phyloP scores from a whole-genome alignment of 2,329 filamentous ascomycete species.

The Alternaria rosae region DNA sequence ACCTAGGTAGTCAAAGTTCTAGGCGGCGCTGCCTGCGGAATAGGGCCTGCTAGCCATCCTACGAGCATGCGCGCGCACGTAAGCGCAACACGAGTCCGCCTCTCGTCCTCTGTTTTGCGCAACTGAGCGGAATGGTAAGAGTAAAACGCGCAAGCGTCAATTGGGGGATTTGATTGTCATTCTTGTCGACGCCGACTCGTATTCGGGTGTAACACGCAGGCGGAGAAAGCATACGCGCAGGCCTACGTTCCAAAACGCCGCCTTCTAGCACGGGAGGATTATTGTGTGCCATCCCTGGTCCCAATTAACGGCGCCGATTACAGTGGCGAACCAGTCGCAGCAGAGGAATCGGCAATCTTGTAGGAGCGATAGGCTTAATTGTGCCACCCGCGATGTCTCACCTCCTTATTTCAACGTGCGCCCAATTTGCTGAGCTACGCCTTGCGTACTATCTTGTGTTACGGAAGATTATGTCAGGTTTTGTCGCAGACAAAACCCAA shows the following conservation, averaged over 20 bases:
- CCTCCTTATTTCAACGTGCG: background rate
- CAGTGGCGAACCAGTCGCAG: background rate
- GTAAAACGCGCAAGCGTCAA: background rate
- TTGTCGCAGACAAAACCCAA: background rate
- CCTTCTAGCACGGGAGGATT: background rate
- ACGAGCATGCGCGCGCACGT: background rate
- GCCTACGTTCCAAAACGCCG: background rate
- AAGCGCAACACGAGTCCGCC: background rate
- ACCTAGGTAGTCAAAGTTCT: background rate
- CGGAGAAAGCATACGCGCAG: background rate
- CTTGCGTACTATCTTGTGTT: background rate
- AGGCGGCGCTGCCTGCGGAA: background rate
- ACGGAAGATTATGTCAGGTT: background rate
- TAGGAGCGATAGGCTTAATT: background rate
- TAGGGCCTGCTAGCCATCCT: background rate
- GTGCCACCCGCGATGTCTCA: background rate
- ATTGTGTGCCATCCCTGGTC: background rate
- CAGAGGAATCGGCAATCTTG: background rate
- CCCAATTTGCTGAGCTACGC: background rate
- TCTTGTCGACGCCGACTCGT: background rate
- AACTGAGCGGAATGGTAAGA: background rate
- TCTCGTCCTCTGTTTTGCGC: background rate
- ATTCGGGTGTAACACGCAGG: background rate
- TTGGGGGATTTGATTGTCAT: background rate
- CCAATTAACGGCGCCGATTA: background rate